Conservation (phyloP, 805 yeast genomes). For the Starmera caribaea region DNA sequence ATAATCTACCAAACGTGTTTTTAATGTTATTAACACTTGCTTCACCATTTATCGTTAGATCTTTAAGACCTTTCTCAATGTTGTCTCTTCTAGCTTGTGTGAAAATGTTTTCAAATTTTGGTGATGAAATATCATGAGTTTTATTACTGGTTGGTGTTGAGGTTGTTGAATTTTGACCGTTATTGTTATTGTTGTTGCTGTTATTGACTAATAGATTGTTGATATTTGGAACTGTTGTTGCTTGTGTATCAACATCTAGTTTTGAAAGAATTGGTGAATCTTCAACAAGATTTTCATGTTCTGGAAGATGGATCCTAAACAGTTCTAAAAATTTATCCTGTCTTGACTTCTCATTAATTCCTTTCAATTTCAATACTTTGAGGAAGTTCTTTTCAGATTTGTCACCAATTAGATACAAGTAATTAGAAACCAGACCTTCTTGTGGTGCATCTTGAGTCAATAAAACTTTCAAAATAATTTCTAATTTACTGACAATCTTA, state of each 20-base stretch:
- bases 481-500: slow-evolving; percentile 34
- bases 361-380: slow-evolving; percentile 58
- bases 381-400: slow-evolving; percentile 49
- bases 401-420: slow-evolving; percentile 61
- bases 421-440: slow-evolving; percentile 50
- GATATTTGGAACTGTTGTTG: slow-evolving; percentile 2
- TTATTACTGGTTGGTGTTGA: slow-evolving; percentile 4
- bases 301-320: slow-evolving; percentile 17
- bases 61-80: slow-evolving; percentile 25
- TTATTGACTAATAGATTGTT: slow-evolving; percentile 2
- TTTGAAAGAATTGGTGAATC: slow-evolving; percentile 18
- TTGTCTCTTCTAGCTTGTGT: slow-evolving; percentile 17
- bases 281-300: slow-evolving; percentile 17
- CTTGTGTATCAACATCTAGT: slow-evolving; percentile 7
- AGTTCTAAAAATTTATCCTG: slow-evolving; percentile 15
- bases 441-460: slow-evolving; percentile 60
- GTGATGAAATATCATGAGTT: slow-evolving; percentile 14
- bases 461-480: slow-evolving; percentile 58
- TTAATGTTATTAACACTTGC: slow-evolving; percentile 53
- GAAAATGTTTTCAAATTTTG: slow-evolving; percentile 17
- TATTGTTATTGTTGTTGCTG: too few relatives aligned
- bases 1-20: slow-evolving; percentile 58
- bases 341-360: slow-evolving; percentile 24
- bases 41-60: slow-evolving; percentile 39
- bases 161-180: neutral